phyloP scores from a whole-genome alignment of 495 filamentous ascomycete species.

The Penicillium samsonianum region DNA sequence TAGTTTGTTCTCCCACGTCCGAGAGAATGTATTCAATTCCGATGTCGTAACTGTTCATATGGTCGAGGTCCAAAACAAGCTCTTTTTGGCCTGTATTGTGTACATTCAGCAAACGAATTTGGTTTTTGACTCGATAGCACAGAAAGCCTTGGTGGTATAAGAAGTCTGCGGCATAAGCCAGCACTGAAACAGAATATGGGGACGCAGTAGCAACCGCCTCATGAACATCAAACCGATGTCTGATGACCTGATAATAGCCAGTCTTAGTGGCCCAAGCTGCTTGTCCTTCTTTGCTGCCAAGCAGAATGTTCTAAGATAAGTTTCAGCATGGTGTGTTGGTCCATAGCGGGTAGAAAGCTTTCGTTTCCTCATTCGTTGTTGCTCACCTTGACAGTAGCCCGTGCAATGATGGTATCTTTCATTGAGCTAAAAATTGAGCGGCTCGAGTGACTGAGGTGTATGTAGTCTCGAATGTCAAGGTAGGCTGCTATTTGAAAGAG shows the following conservation, averaged over 20 bases:
- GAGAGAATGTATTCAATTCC: neutral
- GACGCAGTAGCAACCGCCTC: slow-evolving; percentile 1
- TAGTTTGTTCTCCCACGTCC: neutral
- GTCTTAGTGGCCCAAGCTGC: neutral
- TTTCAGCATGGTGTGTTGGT: neutral
- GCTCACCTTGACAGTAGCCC: too few species aligned
- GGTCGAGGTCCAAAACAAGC: neutral
- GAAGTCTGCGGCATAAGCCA: slow-evolving; percentile 4
- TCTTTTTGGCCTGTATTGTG: neutral
- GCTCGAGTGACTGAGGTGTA: too few species aligned
- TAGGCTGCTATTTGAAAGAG: too few species aligned
- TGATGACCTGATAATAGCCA: slow-evolving; percentile 1
- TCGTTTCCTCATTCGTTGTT: too few species aligned
- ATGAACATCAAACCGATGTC: neutral
- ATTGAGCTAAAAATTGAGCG: too few species aligned
- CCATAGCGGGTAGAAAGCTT: neutral
- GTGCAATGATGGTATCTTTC: too few species aligned
- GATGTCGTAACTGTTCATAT: neutral
- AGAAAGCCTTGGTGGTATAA: slow-evolving; percentile 2
- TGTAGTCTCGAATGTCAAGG: too few species aligned
- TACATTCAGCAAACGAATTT: neutral
- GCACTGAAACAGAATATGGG: slow-evolving; percentile 4
- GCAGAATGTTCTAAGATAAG: neutral
- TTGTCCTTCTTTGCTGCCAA: neutral
- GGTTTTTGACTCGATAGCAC: slow-evolving; percentile 1